A percentile compares a stretch with the other conserved stretches of the same genome.
These are phyloP conservation scores for Hebeloma cylindrosporum DNA, from an alignment of 768 basidiomycete genomes.

Conservation along the genomic window DNA sequence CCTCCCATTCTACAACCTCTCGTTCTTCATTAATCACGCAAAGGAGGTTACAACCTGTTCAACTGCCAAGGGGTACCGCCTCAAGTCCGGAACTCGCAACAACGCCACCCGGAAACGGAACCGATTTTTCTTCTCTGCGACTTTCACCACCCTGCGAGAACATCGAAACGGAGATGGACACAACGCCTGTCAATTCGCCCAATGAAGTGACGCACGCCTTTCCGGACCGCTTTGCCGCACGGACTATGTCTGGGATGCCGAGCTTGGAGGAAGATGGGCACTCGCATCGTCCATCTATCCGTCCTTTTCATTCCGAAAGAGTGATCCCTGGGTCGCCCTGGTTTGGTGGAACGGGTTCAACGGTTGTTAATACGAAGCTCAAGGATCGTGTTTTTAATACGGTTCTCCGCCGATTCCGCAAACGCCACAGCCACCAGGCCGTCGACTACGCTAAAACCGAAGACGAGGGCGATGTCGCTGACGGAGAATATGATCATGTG, in stretches of 20 bases:
- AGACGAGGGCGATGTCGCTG: slow-evolving; percentile 49
- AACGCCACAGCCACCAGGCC: slow-evolving; percentile 45
- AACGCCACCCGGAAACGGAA: slow-evolving; percentile 15
- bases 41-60: slow-evolving; percentile 39
- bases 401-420: slow-evolving; percentile 72
- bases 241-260: slow-evolving; percentile 16
- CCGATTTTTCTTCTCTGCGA: slow-evolving; percentile 32
- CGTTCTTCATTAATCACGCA: slow-evolving; percentile 32
- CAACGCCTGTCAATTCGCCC: slow-evolving; percentile 52
- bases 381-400: slow-evolving; percentile 96
- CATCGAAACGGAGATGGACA: slow-evolving; percentile 40
- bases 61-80: slow-evolving; percentile 53
- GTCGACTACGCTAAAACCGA: slow-evolving; percentile 43
- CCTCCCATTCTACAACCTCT: slow-evolving; percentile 48
- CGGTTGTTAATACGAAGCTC: slow-evolving; percentile 88
- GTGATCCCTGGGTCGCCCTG: slow-evolving; percentile 45
- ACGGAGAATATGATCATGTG: slow-evolving; percentile 27
- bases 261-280: slow-evolving; percentile 33
- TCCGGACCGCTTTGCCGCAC: slow-evolving; percentile 27
- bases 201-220: slow-evolving; percentile 34
- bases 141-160: slow-evolving; percentile 37
- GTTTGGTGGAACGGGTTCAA: slow-evolving; percentile 91
- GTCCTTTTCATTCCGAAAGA: slow-evolving; percentile 43
- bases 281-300: slow-evolving; percentile 35
- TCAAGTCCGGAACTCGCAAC: slow-evolving; percentile 70